These are phyloP conservation scores for Tubosaeta sp. DNA, from an alignment of 768 basidiomycete genomes.

Conservation along the genomic window DNA sequence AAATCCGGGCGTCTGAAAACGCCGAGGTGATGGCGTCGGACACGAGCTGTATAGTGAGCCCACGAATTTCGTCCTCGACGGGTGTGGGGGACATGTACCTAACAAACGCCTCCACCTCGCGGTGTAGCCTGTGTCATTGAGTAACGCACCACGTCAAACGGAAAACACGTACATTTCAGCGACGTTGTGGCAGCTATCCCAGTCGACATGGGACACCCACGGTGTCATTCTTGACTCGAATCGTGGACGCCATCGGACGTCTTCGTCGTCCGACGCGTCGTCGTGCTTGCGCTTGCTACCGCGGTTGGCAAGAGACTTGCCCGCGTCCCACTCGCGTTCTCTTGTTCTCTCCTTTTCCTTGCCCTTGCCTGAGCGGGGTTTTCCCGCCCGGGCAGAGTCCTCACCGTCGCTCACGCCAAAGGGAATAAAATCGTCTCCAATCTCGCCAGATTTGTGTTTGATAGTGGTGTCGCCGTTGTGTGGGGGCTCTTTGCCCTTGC, in stretches of 20 bases:
- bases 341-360: conserved; percentile 16
- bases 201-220: conserved; percentile 70
- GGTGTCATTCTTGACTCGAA: conserved; percentile 52
- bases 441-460: conserved; percentile 9
- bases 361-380: conserved; percentile 14
- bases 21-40: conserved; percentile 54
- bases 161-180: conserved; percentile 71
- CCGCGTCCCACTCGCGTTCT: conserved; percentile 41
- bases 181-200: conserved; percentile 71
- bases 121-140: conserved; percentile 59
- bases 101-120: conserved; percentile 82
- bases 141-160: not conserved
- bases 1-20: conserved; percentile 77
- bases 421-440: conserved; percentile 33
- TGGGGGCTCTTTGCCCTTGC: conserved; percentile 17
- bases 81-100: conserved; percentile 84
- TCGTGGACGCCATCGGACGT: conserved; percentile 42
- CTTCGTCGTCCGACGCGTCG: conserved; percentile 40
- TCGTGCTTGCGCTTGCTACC: conserved; percentile 46
- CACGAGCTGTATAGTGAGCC: conserved; percentile 67
- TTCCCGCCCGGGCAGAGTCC: conserved; percentile 3
- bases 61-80: conserved; percentile 80
- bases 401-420: conserved; percentile 17
- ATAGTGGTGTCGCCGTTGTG: not conserved
- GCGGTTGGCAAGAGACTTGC: conserved; percentile 23